phyloP scores from a whole-genome alignment of 2,329 filamentous ascomycete genomes.

The Xylariales sp. region DNA sequence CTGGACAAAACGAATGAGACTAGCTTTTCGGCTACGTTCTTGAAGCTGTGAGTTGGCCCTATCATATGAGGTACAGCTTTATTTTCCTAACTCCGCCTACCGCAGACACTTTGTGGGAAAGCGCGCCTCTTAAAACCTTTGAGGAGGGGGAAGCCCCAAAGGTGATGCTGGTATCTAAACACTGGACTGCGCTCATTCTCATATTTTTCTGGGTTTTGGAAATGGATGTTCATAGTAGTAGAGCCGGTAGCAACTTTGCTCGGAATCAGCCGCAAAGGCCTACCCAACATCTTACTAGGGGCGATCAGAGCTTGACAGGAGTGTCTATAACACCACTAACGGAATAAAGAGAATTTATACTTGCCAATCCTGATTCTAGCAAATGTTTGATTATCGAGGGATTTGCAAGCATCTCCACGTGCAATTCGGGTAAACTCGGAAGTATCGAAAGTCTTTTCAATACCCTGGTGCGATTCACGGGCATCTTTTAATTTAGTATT shows the following conservation, averaged over 20 bases:
- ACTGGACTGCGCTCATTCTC: not conserved
- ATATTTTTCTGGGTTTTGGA: not conserved
- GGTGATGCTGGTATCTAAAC: too few relatives aligned
- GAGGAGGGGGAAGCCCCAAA: too few relatives aligned
- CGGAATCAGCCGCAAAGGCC: too few relatives aligned
- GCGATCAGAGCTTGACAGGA: slow-evolving; percentile 4
- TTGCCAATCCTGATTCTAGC: slow-evolving; percentile 16
- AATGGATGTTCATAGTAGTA: slow-evolving; percentile 10
- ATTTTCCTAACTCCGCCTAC: slow-evolving; percentile 2
- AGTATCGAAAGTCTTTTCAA: slow-evolving; percentile 7
- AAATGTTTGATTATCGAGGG: slow-evolving; percentile 13
- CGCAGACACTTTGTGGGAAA: not conserved
- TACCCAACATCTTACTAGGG: not conserved
- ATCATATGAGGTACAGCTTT: not conserved
- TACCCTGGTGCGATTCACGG: slow-evolving; percentile 5
- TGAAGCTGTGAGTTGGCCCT: slow-evolving; percentile 1
- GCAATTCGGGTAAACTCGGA: slow-evolving; percentile 2
- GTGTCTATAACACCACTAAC: not conserved
- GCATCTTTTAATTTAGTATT: slow-evolving; percentile 7
- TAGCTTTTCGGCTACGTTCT: slow-evolving; percentile 1
- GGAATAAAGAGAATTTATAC: slow-evolving; percentile 7
- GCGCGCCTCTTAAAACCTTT: not conserved
- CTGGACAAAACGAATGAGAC: slow-evolving; percentile 8
- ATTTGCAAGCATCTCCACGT: slow-evolving; percentile 13
- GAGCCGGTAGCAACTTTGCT: slow-evolving; percentile 18